Base-by-base conservation (phyloP, 2,329 filamentous ascomycete species). In the Fusarium burgessii region DNA sequence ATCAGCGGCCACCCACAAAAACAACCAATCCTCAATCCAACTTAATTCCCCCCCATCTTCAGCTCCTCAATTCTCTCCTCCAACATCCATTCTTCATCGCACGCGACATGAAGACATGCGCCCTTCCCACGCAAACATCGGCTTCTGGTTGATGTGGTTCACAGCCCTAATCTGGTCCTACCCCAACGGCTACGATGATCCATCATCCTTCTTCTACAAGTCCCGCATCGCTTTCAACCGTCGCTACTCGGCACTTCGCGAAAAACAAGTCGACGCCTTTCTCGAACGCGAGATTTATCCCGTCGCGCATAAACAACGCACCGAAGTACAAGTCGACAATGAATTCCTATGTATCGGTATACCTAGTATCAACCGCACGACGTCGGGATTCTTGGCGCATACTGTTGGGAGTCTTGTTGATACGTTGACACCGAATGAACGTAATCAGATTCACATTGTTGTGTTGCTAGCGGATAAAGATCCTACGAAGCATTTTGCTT, bases 381-480 rank as follows among this genome's bases (percentile, higher is more conserved):
- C 70, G 29, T 71, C 76, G 12, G 76, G 74, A 4, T 79, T 79
- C 41, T 70, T 81, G 8, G 64, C 71, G 4, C 72, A 75, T 42
- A 75, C 79, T 11, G 62, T 81, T 23, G 78, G 74, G 9, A 79
- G 76, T 17, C 76, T 82, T 20, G 70, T 78, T 27, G 78, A 81
- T 54, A 73, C 73, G 4, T 66, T 82, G 14, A 77, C 74, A 15
- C 65, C 74, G 11, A 71, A 73, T 20, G 78, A 82, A 56, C 77
- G 80, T 20, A 71, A 69, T 12, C 70, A 72, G 36, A 73, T 82
- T 10, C 75, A 79, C 58, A 66, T 82, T 23, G 76, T 78, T 25
- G 77, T 81, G 12, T 58, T 82, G 2, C 74, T 82, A 8, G 80
- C 80, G n/a, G 78, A 82, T 60, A 74, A 68, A 42, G 59, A 75